Percentiles rank a stretch among this genome's conserved stretches.
Evolutionary conservation across 257 asterid genomes (phyloP).

Genomic region (Capsicum pubescens): DNA sequence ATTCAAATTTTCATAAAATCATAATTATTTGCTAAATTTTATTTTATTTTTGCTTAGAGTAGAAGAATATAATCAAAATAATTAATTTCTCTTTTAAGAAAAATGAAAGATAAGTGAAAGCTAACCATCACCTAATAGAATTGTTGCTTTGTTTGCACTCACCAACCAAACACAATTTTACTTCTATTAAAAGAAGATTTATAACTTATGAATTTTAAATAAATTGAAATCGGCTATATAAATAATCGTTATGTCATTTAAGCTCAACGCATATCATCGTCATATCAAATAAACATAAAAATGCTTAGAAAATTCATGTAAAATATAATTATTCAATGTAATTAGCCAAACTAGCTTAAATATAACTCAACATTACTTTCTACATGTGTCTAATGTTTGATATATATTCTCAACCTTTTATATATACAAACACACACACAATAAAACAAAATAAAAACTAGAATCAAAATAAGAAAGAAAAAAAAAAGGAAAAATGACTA

Average conservation of each 20-base stretch:
- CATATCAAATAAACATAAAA: background rate
- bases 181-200: too few relatives aligned
- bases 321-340: background rate
- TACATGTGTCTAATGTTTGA: background rate
- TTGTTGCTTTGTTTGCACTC: constrained; percentile 10
- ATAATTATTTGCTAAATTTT: background rate
- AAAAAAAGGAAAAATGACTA: background rate
- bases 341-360: background rate
- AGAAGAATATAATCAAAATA: background rate
- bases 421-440: background rate
- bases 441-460: background rate
- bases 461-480: background rate
- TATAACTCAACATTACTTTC: background rate
- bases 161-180: background rate
- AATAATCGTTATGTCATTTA: background rate
- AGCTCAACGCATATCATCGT: background rate
- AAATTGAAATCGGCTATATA: background rate
- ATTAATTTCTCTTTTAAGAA: background rate
- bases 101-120: background rate
- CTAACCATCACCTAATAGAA: background rate
- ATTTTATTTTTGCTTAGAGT: background rate
- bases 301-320: background rate
- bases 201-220: background rate
- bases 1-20: background rate
- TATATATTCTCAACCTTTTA: background rate